phyloP scores from a whole-genome alignment of 148 eudicot species.

The Vaccinium vitisidaea region DNA sequence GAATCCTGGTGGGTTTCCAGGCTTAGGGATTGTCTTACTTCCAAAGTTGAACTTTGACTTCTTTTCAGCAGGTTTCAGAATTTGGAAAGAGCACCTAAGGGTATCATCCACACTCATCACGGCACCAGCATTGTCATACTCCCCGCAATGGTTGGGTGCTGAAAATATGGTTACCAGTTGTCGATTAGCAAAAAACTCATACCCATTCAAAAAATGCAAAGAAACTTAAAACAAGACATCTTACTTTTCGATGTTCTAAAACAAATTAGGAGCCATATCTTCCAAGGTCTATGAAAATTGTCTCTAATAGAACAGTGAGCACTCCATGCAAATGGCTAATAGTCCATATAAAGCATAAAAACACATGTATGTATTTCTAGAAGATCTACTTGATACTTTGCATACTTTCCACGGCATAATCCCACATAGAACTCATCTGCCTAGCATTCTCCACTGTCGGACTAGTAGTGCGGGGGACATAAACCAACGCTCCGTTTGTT shows the following conservation, averaged over 20 bases:
- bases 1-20: slow-evolving; percentile 21
- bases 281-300: not conserved
- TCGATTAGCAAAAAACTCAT: slow-evolving; percentile 49
- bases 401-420: not conserved
- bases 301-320: not conserved
- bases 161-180: slow-evolving; percentile 34
- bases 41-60: slow-evolving; percentile 50
- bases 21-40: slow-evolving; percentile 38
- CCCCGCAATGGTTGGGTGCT: slow-evolving; percentile 8
- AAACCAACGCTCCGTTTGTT: not conserved
- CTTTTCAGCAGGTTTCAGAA: slow-evolving; percentile 59
- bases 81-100: slow-evolving; percentile 62
- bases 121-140: slow-evolving; percentile 60
- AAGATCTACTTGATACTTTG: not conserved
- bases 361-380: not conserved
- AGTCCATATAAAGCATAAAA: not conserved
- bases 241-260: not conserved
- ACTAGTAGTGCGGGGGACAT: too few relatives aligned
- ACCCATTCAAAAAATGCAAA: slow-evolving; percentile 24
- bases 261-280: not conserved
- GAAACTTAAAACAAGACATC: not conserved
- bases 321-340: not conserved
- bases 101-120: slow-evolving; percentile 64
- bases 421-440: not conserved
- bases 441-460: not conserved